These are phyloP conservation scores for Mortierella sp. DNA, from an alignment of 371 early-diverging fungal species.

Conservation along the genomic window DNA sequence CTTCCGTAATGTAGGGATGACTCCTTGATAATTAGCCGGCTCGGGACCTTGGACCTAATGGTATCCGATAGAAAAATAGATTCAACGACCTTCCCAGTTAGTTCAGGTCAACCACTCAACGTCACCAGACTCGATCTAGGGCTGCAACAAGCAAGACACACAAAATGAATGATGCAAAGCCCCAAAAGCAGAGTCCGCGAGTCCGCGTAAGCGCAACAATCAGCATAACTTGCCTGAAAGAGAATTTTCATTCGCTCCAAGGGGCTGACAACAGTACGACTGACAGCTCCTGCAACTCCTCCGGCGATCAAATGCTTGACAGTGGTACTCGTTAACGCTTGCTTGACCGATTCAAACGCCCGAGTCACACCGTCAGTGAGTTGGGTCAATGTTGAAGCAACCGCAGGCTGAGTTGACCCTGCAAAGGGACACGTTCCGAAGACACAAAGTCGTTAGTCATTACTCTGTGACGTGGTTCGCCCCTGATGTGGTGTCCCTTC, in stretches of 20 bases:
- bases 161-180: not conserved
- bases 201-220: no score
- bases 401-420: not conserved
- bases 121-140: not conserved
- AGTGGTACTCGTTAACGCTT: conserved; percentile 55
- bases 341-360: conserved; percentile 9
- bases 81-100: not conserved
- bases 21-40: conserved; percentile 74
- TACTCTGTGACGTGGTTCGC: no score
- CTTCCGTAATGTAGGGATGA: conserved; percentile 76
- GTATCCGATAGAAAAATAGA: not conserved
- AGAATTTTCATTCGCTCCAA: conserved; percentile 93
- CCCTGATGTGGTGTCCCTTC: no score
- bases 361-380: not conserved
- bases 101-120: not conserved
- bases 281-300: conserved; percentile 92
- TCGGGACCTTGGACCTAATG: conserved; percentile 79
- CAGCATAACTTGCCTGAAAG: conserved; percentile 75
- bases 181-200: conserved; percentile 9
- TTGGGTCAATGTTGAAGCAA: not conserved
- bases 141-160: not conserved
- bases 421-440: no score
- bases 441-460: no score
- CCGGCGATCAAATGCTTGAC: conserved; percentile 89
- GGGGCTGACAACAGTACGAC: conserved; percentile 92